Evolutionary conservation across 1,284 basidiomycete genomes (phyloP).

Genomic region (Xanthoconium separans): DNA sequence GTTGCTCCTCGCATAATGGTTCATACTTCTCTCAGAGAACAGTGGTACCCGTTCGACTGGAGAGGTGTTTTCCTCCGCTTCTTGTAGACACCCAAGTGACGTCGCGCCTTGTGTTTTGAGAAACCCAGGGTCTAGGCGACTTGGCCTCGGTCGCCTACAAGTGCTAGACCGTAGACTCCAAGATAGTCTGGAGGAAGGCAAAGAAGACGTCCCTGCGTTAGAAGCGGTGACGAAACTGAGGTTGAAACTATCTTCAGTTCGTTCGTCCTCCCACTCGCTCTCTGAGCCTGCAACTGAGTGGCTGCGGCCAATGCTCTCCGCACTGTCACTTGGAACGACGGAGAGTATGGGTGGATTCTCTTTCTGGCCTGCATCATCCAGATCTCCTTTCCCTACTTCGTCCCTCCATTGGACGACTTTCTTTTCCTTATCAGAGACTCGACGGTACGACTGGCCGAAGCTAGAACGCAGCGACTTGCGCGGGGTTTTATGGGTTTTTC

Average conservation of each 20-base stretch:
- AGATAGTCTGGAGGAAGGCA: constrained; percentile 15
- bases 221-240: constrained; percentile 46
- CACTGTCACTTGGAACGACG: constrained; percentile 31
- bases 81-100: constrained; percentile 61
- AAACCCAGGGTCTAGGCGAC: constrained; percentile 67
- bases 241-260: constrained; percentile 70
- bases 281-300: constrained; percentile 61
- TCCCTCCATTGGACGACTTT: constrained; percentile 91
- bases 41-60: constrained; percentile 40
- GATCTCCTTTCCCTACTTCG: constrained; percentile 78
- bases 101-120: constrained; percentile 56
- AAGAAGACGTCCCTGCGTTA: constrained; percentile 20
- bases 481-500: constrained; percentile 54
- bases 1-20: constrained; percentile 34
- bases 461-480: constrained; percentile 70
- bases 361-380: constrained; percentile 66
- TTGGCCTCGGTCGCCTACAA: constrained; percentile 52
- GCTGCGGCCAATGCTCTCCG: constrained; percentile 27
- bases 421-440: constrained; percentile 63
- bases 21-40: constrained; percentile 63
- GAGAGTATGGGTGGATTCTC: constrained; percentile 47
- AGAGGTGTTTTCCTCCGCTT: constrained; percentile 62
- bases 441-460: constrained; percentile 58
- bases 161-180: constrained; percentile 14
- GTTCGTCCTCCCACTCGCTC: constrained; percentile 87